These are phyloP conservation scores for Picea sitchensis DNA, from an alignment of 75 land plant genomes.

Conservation along the genomic window DNA sequence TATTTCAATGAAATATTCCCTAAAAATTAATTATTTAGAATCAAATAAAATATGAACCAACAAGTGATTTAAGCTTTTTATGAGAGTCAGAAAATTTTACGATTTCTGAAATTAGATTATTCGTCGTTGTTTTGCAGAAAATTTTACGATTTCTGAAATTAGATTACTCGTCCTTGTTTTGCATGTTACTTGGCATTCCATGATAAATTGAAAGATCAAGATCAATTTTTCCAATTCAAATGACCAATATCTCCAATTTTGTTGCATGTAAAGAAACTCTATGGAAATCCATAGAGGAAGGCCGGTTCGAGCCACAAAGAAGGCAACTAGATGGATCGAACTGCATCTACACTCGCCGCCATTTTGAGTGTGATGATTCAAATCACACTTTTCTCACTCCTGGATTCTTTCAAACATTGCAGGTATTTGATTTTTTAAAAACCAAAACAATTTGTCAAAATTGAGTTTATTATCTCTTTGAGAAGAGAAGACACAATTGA, in stretches of 20 bases:
- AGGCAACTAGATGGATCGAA: constrained; percentile 34
- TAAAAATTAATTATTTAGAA: neutral
- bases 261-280: constrained; percentile 57
- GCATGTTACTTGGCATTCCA: neutral
- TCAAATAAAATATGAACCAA: neutral
- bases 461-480: neutral
- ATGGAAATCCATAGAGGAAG: constrained; percentile 55
- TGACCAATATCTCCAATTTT: neutral
- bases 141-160: neutral
- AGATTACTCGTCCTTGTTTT: neutral
- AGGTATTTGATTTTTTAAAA: constrained; percentile 34
- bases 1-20: too few relatives aligned
- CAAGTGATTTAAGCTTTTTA: neutral
- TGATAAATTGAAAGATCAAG: neutral
- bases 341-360: constrained; percentile 35
- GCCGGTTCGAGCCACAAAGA: constrained; percentile 31
- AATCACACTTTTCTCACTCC: too few relatives aligned
- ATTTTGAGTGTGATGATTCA: too few relatives aligned
- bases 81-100: neutral
- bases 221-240: neutral
- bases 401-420: constrained; percentile 64
- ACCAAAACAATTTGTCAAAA: neutral
- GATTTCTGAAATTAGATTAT: neutral
- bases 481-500: neutral
- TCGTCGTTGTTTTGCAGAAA: neutral